These are phyloP conservation scores for Pseudogymnoascus sp. DNA, from an alignment of 2,329 filamentous ascomycete species.

Conservation along the genomic window DNA sequence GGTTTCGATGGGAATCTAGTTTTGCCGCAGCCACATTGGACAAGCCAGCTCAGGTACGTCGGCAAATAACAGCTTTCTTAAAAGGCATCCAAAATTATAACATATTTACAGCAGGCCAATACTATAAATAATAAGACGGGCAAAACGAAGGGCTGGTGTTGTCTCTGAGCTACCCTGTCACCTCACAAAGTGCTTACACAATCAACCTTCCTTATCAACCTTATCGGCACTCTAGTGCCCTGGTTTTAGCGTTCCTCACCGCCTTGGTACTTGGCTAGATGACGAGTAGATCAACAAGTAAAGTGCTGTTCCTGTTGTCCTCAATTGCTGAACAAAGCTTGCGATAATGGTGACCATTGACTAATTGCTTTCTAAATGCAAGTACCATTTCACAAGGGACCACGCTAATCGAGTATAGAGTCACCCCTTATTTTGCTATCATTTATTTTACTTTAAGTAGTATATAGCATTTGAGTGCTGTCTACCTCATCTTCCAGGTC, in stretches of 20 bases:
- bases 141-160: not conserved
- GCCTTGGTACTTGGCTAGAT: not conserved
- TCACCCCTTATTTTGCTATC: not conserved
- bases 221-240: not conserved
- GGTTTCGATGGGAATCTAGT: not conserved
- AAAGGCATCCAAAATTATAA: not conserved
- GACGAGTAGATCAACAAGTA: not conserved
- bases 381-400: not conserved
- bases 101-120: not conserved
- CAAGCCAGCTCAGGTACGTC: not conserved
- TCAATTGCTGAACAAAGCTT: not conserved
- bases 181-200: not conserved
- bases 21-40: not conserved
- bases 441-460: not conserved
- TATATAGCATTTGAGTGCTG: not conserved
- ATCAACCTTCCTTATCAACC: not conserved
- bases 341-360: not conserved
- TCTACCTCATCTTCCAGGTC: conserved; percentile 29
- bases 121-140: not conserved
- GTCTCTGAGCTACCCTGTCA: not conserved
- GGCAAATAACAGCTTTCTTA: not conserved
- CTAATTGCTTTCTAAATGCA: not conserved
- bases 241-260: not conserved
- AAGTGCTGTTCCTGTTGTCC: not conserved
- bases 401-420: not conserved